Evolutionary conservation across 139 green algal genomes (phyloP).

Genomic region (Chlamydomonas eustigma): DNA sequence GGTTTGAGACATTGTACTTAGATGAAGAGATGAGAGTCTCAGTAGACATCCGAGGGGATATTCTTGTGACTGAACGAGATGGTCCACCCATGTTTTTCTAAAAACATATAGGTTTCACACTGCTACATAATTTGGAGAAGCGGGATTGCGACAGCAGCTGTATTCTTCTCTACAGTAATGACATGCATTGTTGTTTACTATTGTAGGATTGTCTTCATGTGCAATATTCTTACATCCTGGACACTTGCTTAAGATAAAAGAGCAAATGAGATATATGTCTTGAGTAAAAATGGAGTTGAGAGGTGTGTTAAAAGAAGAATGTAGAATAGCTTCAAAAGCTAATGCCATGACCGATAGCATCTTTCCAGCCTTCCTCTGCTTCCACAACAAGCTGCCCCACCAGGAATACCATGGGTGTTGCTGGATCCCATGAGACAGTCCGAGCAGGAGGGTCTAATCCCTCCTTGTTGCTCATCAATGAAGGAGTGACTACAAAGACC

Average conservation of each 20-base stretch:
- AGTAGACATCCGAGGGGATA: constrained; percentile 74
- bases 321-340: too few relatives aligned
- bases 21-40: constrained; percentile 66
- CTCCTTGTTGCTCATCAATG: neutral
- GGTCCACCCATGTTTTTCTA: constrained; percentile 48
- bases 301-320: too few relatives aligned
- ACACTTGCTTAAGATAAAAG: too few relatives aligned
- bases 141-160: too few relatives aligned
- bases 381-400: neutral
- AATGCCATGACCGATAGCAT: neutral
- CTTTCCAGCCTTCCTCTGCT: neutral
- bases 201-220: too few relatives aligned
- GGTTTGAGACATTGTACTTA: constrained; percentile 86
- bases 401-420: neutral
- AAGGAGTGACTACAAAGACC: neutral
- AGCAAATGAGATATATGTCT: too few relatives aligned
- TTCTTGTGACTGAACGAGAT: constrained; percentile 56
- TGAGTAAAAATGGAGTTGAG: too few relatives aligned
- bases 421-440: neutral
- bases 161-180: too few relatives aligned
- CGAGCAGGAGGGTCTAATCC: neutral
- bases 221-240: too few relatives aligned
- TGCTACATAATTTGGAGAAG: too few relatives aligned
- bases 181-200: too few relatives aligned
- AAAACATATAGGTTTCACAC: too few relatives aligned